Percentiles rank a stretch among this genome's conserved stretches.
Conservation (phyloP, 169 alveolate genomes). For the Neospora caninum region DNA sequence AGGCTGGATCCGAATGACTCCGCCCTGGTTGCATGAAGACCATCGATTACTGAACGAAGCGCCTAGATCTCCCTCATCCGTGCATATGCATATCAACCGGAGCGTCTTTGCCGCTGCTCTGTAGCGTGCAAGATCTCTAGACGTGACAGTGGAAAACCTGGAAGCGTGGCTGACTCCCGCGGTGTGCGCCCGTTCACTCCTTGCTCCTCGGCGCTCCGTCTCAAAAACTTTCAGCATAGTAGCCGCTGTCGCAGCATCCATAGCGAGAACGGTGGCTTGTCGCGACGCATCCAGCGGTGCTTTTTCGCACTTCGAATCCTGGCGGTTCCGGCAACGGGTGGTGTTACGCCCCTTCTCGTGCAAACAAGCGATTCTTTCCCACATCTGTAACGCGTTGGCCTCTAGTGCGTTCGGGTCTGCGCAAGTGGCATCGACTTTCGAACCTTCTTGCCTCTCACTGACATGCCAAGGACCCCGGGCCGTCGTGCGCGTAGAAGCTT, state of each 20-base stretch:
- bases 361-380: neutral
- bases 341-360: neutral
- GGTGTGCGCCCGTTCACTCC: neutral
- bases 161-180: neutral
- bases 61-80: conserved; percentile 27
- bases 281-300: too few relatives aligned
- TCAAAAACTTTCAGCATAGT: neutral
- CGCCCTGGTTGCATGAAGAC: neutral
- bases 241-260: conserved; percentile 6
- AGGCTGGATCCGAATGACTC: neutral
- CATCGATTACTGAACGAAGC: neutral
- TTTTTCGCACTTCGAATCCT: too few relatives aligned
- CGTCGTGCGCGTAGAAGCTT: neutral
- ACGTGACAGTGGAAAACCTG: neutral
- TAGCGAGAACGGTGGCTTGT: neutral
- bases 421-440: neutral
- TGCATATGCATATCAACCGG: conserved; percentile 30
- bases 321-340: neutral
- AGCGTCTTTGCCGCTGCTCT: neutral
- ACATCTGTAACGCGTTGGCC: neutral
- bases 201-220: neutral
- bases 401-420: neutral
- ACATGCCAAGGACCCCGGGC: neutral
- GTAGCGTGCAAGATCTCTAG: neutral
- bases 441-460: neutral